Base-by-base conservation (phyloP, 441 rosid species). In the Flueggea neowawraea region DNA sequence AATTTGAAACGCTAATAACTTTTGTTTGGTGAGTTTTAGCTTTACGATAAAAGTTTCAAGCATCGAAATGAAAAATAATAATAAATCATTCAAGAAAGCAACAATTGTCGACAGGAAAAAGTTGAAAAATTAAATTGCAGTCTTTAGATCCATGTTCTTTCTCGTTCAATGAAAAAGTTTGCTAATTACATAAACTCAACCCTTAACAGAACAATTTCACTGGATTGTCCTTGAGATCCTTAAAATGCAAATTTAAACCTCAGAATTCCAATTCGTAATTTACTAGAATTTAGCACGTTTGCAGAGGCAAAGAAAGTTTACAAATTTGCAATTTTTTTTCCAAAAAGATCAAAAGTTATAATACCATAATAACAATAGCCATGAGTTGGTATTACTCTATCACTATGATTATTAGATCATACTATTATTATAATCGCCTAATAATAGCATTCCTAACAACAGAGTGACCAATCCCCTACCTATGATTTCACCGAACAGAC, bases 361-460 rank as follows among this genome's bases (percentile, higher is more conserved):
- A 51, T 49, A 50, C 0, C 48, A 11, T 13, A 12, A 39, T 36
- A 33, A 22, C 13, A 48, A 51, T 12, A 31, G 17, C 10, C 41
- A 41, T 15, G 11, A 36, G 51, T 52, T 49, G 15, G 14, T 47
- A 10, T 47, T 12, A 47, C 50, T 12, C 51, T 54, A 31, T 36
- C 16, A 51, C 31, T 6, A 31, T 16, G 22, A 51, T 57, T n/a
- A 55, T 11, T 6, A 32, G 28, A 55, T 33, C 16, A 56, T 22
- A 36, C 41, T 32, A 13, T 32, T 22, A 16, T 45, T 28, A 48
- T 41, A 32, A 6, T 52, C 31, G 13, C 12, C 55, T 63, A 69
- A 52, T 31, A 52, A 69, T 47, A 58, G 60, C 17, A 36, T 31
- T 54, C 28, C 58, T 16, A 57, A 50, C 36, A 47, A 9, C 50